Conservation (phyloP, 2,329 filamentous ascomycete genomes). For the Talaromyces sp. region DNA sequence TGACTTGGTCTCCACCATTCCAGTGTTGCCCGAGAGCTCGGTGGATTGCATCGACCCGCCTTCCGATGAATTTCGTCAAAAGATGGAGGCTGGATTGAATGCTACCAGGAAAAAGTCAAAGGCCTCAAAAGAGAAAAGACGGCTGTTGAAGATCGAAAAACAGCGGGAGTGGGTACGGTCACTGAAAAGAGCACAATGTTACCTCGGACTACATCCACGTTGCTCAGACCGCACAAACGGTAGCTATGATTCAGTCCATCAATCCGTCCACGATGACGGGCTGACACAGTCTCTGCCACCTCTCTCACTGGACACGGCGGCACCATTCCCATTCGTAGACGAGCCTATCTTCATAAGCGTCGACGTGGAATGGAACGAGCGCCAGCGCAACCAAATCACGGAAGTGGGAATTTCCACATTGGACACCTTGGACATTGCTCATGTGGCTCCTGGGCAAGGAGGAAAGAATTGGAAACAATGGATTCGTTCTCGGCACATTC, state of each 20-base stretch:
- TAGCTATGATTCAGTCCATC: constrained; percentile 2
- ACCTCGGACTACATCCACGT: constrained; percentile 61
- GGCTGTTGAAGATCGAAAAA: constrained; percentile 45
- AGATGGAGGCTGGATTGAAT: constrained; percentile 50
- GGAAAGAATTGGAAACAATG: constrained; percentile 62
- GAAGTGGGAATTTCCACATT: constrained; percentile 81
- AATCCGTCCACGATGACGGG: constrained; percentile 23
- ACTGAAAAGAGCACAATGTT: constrained; percentile 61
- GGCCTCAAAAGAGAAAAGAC: constrained; percentile 45
- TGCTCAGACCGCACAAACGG: constrained; percentile 17
- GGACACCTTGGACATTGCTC: constrained; percentile 60
- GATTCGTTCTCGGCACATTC: constrained; percentile 69
- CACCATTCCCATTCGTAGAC: constrained; percentile 46
- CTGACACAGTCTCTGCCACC: constrained; percentile 25
- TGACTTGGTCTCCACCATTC: constrained; percentile 31
- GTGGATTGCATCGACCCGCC: background rate
- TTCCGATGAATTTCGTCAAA: constrained; percentile 44
- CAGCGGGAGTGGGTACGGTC: constrained; percentile 52
- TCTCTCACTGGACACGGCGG: constrained; percentile 44
- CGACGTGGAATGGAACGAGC: constrained; percentile 79
- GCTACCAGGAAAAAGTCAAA: constrained; percentile 49
- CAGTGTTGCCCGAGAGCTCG: constrained; percentile 15
- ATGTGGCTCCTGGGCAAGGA: constrained; percentile 54
- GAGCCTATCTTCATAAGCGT: constrained; percentile 69
- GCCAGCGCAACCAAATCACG: constrained; percentile 61